Base-by-base conservation (phyloP, 1,284 basidiomycete species). In the Fomitiporia mediterranea region DNA sequence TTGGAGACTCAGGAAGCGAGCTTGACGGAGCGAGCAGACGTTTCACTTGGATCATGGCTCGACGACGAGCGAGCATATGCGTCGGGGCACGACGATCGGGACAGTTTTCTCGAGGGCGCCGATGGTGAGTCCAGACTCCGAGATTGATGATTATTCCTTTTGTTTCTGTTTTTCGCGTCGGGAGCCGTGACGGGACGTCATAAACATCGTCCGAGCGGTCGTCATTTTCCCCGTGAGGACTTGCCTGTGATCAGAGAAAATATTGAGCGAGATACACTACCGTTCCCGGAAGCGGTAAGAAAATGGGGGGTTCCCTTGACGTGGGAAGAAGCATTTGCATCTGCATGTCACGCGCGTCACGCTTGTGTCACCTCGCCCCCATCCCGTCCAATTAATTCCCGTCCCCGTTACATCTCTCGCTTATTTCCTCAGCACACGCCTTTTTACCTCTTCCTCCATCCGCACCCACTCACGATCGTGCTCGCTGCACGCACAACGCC, bases 11-110 rank as follows among this genome's bases (percentile, higher is more conserved):
- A 9, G 17, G 17, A 27, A 46, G 7, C 32, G 28, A 11, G 43
- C 8, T n/a, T n/a, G n/a, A 13, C 15, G 25, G 34, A 28, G 19
- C 46, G 57, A 17, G 57, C 37, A 7, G 57, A 59, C 28, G n/a
- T 43, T 30, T 59, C 57, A 39, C 11, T 32, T 11, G 57, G 57
- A n/a, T 59, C 57, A 6, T 59, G 57, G 57, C 48, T 59, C 19
- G 57, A 52, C n/a, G 51, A 47, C 21, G 51, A 34, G 23, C 51
- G 39, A 19, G 34, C 46, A 37, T 39, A 28, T 28, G 35, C n/a
- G 23, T 35, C 15, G 15, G 40, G 34, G 13, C 30, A 57, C 11
- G 19, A 28, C 28, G 51, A 27, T 7, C 42, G 37, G 9, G 9
- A 50, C 42, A 25, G 38, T 40, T 49, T 42, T n/a, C 15, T 49